Evolutionary conservation across 208 protist species (phyloP).

Genomic region (Crithidia sp.): DNA sequence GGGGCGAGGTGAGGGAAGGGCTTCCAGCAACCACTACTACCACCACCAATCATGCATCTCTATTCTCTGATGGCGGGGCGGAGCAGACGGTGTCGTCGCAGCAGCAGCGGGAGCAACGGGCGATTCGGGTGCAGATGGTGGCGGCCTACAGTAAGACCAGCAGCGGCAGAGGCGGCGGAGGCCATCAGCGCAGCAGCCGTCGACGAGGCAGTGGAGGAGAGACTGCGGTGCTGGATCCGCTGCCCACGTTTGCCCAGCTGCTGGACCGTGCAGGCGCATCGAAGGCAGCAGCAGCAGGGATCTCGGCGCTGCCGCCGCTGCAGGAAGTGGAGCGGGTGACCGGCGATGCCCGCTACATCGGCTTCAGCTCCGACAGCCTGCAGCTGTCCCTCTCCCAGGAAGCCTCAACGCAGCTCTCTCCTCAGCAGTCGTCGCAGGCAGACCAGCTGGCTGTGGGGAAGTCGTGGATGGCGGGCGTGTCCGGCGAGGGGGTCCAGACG

Average conservation of each 20-base stretch:
- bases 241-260: slow-evolving; percentile 9
- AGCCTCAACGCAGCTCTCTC: not conserved
- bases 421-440: not conserved
- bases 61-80: no score
- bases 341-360: slow-evolving; percentile 18
- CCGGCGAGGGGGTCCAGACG: not conserved
- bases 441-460: no score
- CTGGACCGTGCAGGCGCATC: not conserved
- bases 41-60: no score
- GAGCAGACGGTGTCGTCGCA: not conserved
- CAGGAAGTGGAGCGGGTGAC: not conserved
- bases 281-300: not conserved
- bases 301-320: not conserved
- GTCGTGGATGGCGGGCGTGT: slow-evolving; percentile 2
- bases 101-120: slow-evolving; percentile 24
- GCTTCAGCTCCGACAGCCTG: slow-evolving; percentile 32
- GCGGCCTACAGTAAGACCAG: slow-evolving; percentile 21
- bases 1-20: not conserved
- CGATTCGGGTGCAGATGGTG: slow-evolving; percentile 22
- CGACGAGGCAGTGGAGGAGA: not conserved
- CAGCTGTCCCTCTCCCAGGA: slow-evolving; percentile 20
- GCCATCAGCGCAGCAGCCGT: not conserved
- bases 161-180: not conserved
- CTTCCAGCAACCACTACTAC: no score
- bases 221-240: not conserved